Evolutionary conservation across 2,329 filamentous ascomycete genomes (phyloP).

Genomic region (Ilyonectria robusta): DNA sequence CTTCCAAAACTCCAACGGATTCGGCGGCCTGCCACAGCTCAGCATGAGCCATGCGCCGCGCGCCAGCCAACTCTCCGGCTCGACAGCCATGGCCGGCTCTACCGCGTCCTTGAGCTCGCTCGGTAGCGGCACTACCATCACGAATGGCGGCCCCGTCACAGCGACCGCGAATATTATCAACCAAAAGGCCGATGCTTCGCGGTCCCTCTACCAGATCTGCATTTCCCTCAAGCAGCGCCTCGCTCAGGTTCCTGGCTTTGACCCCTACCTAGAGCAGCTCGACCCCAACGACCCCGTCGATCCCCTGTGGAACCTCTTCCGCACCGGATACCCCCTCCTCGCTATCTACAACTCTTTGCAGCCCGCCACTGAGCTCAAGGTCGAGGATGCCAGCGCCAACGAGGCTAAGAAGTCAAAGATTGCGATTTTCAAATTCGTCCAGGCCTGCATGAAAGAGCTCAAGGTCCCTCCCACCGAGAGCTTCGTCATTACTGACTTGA

Average conservation of each 20-base stretch:
- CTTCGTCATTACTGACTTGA: constrained; percentile 92
- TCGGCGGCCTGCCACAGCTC: constrained; percentile 60
- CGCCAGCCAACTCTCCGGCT: constrained; percentile 74
- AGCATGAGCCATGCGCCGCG: constrained; percentile 68
- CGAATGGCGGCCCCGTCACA: constrained; percentile 73
- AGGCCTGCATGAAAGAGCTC: constrained; percentile 88
- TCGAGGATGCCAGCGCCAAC: constrained; percentile 72
- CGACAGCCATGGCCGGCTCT: constrained; percentile 69
- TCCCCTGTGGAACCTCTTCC: constrained; percentile 89
- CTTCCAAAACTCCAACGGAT: constrained; percentile 65
- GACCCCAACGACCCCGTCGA: constrained; percentile 84
- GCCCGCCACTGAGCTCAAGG: constrained; percentile 76
- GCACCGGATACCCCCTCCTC: constrained; percentile 86
- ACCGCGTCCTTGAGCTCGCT: constrained; percentile 67
- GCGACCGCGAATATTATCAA: constrained; percentile 97
- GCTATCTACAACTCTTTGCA: constrained; percentile 89
- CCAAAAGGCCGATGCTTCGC: constrained; percentile 90
- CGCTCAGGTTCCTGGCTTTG: constrained; percentile 86
- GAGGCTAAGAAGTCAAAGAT: constrained; percentile 87
- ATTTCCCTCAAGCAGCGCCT: constrained; percentile 86
- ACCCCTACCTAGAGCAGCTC: constrained; percentile 80
- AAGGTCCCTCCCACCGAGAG: constrained; percentile 85
- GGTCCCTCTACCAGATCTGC: constrained; percentile 96
- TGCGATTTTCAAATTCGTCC: constrained; percentile 92
- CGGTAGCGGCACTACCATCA: constrained; percentile 59